Base-by-base conservation (phyloP, 2,329 filamentous ascomycete species). In the Calonectria leucothoes region DNA sequence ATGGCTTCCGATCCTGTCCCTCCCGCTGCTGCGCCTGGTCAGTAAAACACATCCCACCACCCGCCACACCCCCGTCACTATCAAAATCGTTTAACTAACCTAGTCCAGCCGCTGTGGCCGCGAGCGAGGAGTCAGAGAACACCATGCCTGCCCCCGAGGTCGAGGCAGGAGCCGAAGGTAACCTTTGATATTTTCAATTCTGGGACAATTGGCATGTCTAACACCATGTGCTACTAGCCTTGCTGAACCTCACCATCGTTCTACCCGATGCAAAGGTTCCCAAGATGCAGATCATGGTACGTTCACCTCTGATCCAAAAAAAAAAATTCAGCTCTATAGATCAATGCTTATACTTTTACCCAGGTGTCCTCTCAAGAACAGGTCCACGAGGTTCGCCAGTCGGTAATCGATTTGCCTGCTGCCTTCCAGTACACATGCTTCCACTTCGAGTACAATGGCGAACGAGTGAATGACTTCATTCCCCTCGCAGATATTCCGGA, bases 341-440 rank as follows among this genome's bases (percentile, higher is more conserved):
- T 17, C 10, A 8, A 39, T 69, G 51, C 78, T 81, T 52, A 81
- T 66, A 39, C 73, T 42, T 25, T 31, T 55, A 70, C 74, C 37
- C 80, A 97, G 94, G 94, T 98, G 70, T 96, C 95, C 51, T 93
- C 93, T 77, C 94, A 98, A 88, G 97, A 99, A 87, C 96, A 98
- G 85, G 93, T 98, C 74, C 97, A 98, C 86, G 97, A 99, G 88
- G 93, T 99, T 80, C 94, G 97, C 78, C 97, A 98, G 86, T 96
- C 96, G 75, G 94, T 99, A 83, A 95, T 98, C 86, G 97, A 99
- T 86, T 90, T 95, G 64, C 97, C 97, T 6, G 90, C 93, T 73
- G 97, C 96, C 66, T 97, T 98, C 87, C 95, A 98, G 85, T 98
- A 98, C 88, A 98, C 97, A 67, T 99, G 97, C 89, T 99, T 99